Evolutionary conservation across 1,139 yeast genomes (phyloP), one percentile per base, ranked within the genome.

Genomic region (Protomyces pachydermus): DNA sequence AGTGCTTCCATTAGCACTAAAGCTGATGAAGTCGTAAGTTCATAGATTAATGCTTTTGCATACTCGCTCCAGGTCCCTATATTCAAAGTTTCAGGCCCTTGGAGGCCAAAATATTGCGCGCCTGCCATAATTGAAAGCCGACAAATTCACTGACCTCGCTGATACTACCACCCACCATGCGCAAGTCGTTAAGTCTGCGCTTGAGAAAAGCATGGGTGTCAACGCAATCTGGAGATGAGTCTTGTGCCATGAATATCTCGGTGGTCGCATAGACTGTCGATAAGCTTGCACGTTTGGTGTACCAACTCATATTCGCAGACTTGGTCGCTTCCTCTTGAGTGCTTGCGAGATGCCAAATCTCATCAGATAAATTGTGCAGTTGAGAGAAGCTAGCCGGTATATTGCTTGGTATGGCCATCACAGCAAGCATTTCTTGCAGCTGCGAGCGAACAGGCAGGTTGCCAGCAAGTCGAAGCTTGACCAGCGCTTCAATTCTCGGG

Each of bases 291-390:
- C 98, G 79, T 73, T 91, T 88, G n/a, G 95, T 79, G 74, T 93
- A 93, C 98, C 98, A 93, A 2, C 89, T 86, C 74, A 88, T 86
- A 74, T 90, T 97, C 67, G 86, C 83, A n/a, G 95, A 84, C 63
- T 79, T 76, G 72, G 91, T 97, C 2, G 91, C 95, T n/a, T 42
- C 48, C 9, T 42, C 48, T 2, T n/a, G 48, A 5, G 48, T 42
- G 18, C 23, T 16, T 0, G 96, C 84, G 70, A 84, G 84, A 74
- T 77, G 90, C 61, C 90, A 83, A 68, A 93, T 80, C 72, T 93
- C 98, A 74, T 93, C 97, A 18, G 91, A 81, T 64, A 91, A 80
- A 63, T 82, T 81, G 71, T 86, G 88, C 67, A 93, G 80, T 72
- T 90, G 96, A 42, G 81, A 82, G 56, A 87, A 67, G 0, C 90